These are phyloP conservation scores for Phytophthora tentaculata DNA, from an alignment of 352 stramenopile species.

Conservation along the genomic window DNA sequence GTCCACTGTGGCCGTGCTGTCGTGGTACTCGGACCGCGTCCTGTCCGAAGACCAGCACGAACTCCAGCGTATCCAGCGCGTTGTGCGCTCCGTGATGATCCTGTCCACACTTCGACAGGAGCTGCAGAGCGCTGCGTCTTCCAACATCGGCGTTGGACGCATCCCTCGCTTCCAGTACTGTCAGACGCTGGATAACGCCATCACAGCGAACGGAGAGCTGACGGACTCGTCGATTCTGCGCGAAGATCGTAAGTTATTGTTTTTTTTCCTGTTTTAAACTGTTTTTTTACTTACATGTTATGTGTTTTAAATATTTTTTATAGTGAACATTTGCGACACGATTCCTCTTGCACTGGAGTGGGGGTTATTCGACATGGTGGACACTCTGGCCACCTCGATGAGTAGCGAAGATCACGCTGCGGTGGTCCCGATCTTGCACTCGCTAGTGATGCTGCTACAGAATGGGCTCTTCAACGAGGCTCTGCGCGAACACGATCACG, in stretches of 20 bases:
- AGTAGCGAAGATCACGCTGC: constrained; percentile 83
- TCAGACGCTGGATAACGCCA: constrained; percentile 73
- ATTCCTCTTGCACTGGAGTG: constrained; percentile 75
- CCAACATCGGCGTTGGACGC: constrained; percentile 26
- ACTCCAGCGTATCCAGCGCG: constrained; percentile 72
- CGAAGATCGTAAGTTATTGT: constrained; percentile 55
- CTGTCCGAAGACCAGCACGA: constrained; percentile 64
- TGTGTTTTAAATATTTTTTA: constrained; percentile 11
- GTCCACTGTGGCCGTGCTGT: constrained; percentile 79
- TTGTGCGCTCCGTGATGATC: constrained; percentile 73
- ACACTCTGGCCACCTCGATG: constrained; percentile 77
- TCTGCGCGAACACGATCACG: constrained; percentile 26
- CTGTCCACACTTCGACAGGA: constrained; percentile 67
- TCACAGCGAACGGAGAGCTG: constrained; percentile 76
- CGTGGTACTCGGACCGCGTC: constrained; percentile 72
- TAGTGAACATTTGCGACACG: constrained; percentile 62
- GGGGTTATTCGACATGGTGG: constrained; percentile 70
- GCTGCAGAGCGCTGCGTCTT: constrained; percentile 39
- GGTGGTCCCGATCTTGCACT: constrained; percentile 62
- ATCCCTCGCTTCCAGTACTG: constrained; percentile 83
- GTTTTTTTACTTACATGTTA: constrained; percentile 12
- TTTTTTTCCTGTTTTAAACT: background rate
- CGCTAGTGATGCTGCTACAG: constrained; percentile 54
- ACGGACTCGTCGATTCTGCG: constrained; percentile 39
- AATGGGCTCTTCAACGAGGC: constrained; percentile 68